These are phyloP conservation scores for Trichoderma harzianum DNA, from an alignment of 2,329 filamentous ascomycete genomes.

Conservation along the genomic window DNA sequence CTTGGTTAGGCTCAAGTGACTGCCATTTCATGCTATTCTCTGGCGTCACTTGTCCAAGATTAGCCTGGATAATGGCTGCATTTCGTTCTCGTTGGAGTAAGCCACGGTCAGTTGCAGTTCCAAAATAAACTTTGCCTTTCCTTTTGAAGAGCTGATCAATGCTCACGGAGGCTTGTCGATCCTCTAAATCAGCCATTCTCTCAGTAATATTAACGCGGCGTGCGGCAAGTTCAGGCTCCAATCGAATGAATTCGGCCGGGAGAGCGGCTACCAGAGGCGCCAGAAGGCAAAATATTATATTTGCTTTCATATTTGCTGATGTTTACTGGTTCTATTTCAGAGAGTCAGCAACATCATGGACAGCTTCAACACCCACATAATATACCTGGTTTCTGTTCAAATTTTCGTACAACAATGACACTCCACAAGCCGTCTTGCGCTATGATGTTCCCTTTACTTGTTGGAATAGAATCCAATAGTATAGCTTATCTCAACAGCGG, in stretches of 20 bases:
- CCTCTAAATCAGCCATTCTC: not conserved
- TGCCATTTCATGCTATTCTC: slow-evolving; percentile 13
- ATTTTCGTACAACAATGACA: not conserved
- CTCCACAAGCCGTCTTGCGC: not conserved
- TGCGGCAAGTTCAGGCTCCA: not conserved
- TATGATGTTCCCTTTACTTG: not conserved
- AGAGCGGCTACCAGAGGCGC: not conserved
- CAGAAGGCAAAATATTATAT: not conserved
- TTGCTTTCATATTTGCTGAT: not conserved
- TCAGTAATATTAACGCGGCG: slow-evolving; percentile 1
- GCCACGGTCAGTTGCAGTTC: slow-evolving; percentile 4
- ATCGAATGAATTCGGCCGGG: not conserved
- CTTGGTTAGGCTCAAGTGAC: not conserved
- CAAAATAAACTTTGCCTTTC: not conserved
- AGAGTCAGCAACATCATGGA: not conserved
- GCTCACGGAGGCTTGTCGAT: not conserved
- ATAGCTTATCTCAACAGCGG: not conserved
- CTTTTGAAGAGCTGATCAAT: not conserved
- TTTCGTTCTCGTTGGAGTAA: not conserved
- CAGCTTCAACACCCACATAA: too few species aligned
- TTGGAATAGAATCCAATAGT: not conserved
- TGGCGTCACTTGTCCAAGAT: slow-evolving; percentile 3
- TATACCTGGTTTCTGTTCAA: not conserved
- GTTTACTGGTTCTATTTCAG: not conserved
- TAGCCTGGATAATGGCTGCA: not conserved